These are phyloP conservation scores for Ulmus americana DNA, from an alignment of 331 rosid species.

Conservation along the genomic window DNA sequence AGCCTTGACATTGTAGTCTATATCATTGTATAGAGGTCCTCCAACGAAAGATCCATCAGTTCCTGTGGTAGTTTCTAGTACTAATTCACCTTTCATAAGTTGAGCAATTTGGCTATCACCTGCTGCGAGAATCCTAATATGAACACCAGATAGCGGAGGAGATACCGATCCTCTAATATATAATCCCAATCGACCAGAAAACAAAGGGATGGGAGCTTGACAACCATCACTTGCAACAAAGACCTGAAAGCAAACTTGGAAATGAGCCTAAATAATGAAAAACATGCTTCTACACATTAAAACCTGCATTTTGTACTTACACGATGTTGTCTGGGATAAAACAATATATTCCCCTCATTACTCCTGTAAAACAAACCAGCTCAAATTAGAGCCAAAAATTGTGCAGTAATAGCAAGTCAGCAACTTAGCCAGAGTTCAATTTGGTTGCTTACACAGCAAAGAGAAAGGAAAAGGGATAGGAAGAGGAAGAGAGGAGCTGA, in stretches of 20 bases:
- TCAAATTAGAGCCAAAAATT: slow-evolving; percentile 15
- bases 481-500: background rate
- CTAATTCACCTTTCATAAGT: slow-evolving; percentile 60
- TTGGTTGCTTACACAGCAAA: slow-evolving; percentile 4
- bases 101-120: slow-evolving; percentile 62
- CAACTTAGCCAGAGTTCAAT: slow-evolving; percentile 10
- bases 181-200: slow-evolving; percentile 66
- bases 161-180: slow-evolving; percentile 80
- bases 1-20: slow-evolving; percentile 67
- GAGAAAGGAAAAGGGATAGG: background rate
- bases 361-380: slow-evolving; percentile 43
- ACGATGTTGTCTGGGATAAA: slow-evolving; percentile 70
- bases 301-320: slow-evolving; percentile 43
- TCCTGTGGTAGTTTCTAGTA: slow-evolving; percentile 64
- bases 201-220: slow-evolving; percentile 66
- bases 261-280: slow-evolving; percentile 23
- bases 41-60: slow-evolving; percentile 63
- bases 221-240: slow-evolving; percentile 65
- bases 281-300: slow-evolving; percentile 8
- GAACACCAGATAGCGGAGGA: slow-evolving; percentile 82
- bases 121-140: slow-evolving; percentile 61
- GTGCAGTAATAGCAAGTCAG: slow-evolving; percentile 14
- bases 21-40: slow-evolving; percentile 84
- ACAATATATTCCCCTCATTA: slow-evolving; percentile 58
- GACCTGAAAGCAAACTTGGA: slow-evolving; percentile 43